phyloP scores from a whole-genome alignment of 305 asterid genomes.

The Rubia tinctorum region DNA sequence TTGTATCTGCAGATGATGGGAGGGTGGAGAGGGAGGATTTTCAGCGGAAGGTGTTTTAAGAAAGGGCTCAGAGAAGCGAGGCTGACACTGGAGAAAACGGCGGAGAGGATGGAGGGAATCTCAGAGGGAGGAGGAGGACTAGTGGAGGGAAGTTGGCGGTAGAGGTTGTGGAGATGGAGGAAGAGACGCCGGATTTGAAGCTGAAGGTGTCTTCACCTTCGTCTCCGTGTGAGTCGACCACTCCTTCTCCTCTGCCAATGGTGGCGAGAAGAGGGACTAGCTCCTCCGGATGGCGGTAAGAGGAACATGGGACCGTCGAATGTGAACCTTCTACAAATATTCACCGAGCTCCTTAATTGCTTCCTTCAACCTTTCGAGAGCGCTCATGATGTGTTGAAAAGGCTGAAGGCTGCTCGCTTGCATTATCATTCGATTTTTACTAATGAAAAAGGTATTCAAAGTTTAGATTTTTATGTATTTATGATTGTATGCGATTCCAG shows the following conservation, averaged over 20 bases:
- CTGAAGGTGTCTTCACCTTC: constrained; percentile 61
- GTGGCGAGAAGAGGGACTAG: constrained; percentile 53
- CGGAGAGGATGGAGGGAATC: constrained; percentile 23
- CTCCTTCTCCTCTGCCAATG: constrained; percentile 26
- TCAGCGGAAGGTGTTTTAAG: constrained; percentile 52
- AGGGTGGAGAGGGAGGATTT: constrained; percentile 55
- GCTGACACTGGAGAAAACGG: constrained; percentile 24
- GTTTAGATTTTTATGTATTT: not conserved
- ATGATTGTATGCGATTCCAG: too few species aligned
- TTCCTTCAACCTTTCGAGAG: constrained; percentile 91
- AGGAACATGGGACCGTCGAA: constrained; percentile 39
- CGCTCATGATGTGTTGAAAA: constrained; percentile 87
- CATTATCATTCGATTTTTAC: constrained; percentile 98
- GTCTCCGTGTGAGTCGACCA: constrained; percentile 36
- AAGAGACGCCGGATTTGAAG: constrained; percentile 35
- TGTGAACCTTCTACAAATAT: constrained; percentile 58
- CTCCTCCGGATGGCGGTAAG: constrained; percentile 50
- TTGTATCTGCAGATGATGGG: constrained; percentile 57
- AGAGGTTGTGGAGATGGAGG: constrained; percentile 16
- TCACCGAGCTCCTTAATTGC: constrained; percentile 77
- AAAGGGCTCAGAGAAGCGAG: constrained; percentile 51
- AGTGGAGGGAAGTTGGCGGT: not conserved
- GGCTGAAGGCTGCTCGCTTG: constrained; percentile 95
- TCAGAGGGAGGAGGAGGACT: constrained; percentile 29
- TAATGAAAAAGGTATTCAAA: constrained; percentile 65